A percentile compares a stretch with the other conserved stretches of the same genome.
phyloP scores from a whole-genome alignment of 2,329 filamentous ascomycete genomes.

The Colletotrichum scovillei region DNA sequence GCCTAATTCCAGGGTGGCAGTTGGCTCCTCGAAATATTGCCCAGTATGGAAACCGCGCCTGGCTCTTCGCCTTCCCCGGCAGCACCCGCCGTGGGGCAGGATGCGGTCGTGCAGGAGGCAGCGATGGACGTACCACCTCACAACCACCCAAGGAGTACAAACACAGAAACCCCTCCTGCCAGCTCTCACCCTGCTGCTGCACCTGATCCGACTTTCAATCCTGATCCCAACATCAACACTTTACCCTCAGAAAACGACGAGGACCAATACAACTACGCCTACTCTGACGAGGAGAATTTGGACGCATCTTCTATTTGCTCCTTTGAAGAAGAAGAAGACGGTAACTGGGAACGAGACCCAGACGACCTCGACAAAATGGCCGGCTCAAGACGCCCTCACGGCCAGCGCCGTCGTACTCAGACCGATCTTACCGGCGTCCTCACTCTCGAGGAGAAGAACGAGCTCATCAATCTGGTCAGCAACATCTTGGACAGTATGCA shows the following conservation, averaged over 20 bases:
- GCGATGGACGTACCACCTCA: constrained; percentile 19
- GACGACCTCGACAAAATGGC: constrained; percentile 20
- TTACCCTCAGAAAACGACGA: constrained; percentile 24
- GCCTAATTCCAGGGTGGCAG: background rate
- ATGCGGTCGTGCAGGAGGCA: constrained; percentile 25
- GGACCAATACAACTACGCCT: constrained; percentile 29
- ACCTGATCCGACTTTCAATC: background rate
- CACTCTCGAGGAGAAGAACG: constrained; percentile 59
- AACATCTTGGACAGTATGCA: constrained; percentile 67
- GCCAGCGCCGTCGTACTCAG: constrained; percentile 29
- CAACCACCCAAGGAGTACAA: constrained; percentile 20
- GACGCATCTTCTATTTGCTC: constrained; percentile 34
- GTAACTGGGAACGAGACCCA: constrained; percentile 28
- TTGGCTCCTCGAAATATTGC: background rate
- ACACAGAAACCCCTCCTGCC: constrained; percentile 23
- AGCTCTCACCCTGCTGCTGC: constrained; percentile 9
- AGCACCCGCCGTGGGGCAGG: constrained; percentile 26
- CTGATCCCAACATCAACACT: constrained; percentile 17
- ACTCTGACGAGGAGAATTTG: constrained; percentile 30
- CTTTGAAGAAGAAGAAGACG: constrained; percentile 34
- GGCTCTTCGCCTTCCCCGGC: constrained; percentile 24
- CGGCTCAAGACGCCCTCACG: constrained; percentile 28
- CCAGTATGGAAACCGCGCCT: constrained; percentile 27
- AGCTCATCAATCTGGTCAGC: constrained; percentile 62
- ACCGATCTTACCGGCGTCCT: constrained; percentile 64